Evolutionary conservation across 108 stramenopile species (phyloP), one percentile per base, ranked within the genome.

Genomic region (Cyclotella distinguenda): DNA sequence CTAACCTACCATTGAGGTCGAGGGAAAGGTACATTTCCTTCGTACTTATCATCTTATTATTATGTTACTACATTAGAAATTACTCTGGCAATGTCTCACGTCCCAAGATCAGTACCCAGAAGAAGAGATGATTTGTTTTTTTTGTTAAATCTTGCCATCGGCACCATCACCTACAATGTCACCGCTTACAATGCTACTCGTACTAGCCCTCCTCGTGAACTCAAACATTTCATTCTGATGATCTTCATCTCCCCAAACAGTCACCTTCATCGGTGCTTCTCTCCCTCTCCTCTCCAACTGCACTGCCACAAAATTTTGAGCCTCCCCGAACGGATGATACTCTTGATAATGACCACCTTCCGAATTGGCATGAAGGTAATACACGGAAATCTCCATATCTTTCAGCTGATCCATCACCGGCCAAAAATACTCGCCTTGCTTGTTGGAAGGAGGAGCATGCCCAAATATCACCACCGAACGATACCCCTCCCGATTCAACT

Each of bases 311-410:
- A 78, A 78, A 28, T 78, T 78, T 34, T 61, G 43, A 12, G 77
- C 77, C 52, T 78, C 77, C 10, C 63, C 60, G 45, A 66, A 78
- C 1, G 77, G 77, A 26, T 44, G 56, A 62, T 78, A 78, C 33
- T 48, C 34, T 38, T 78, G 44, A 55, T 60, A 78, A 25, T 58
- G 36, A 5, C 77, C 55, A 21, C 77, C 77, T 18, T 64, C 55
- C 21, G 54, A 22, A 50, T 87, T 82, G 46, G 87, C 81, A 67
- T 93, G 91, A 23, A 93, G 30, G 56, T 93, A 93, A 7, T 83
- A 48, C 16, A 85, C 72, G 0, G 91, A 86, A 60, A 68, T 78
- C 19, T 56, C 44, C 2, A 77, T 39, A 22, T 59, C 39, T 28
- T 74, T 56, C 27, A 78, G 48, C 19, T 69, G 59, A 25, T 67